phyloP scores from a whole-genome alignment of 768 basidiomycete species.

The Tremella yokohamensis region DNA sequence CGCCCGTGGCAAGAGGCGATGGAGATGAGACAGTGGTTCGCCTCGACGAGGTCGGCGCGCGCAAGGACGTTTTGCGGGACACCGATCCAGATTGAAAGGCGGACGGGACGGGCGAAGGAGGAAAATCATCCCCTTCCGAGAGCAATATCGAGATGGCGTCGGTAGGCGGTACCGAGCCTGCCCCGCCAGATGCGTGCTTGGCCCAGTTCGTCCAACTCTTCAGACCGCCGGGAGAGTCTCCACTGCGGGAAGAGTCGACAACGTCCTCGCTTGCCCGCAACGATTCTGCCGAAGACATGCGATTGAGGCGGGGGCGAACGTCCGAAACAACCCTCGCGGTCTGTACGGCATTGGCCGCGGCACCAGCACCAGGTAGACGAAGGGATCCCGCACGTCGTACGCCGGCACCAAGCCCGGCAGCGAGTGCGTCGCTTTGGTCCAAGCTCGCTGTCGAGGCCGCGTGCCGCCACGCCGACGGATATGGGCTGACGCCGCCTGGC shows the following conservation, averaged over 20 bases:
- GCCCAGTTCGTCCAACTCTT: slow-evolving; percentile 33
- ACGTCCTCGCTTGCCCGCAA: slow-evolving; percentile 29
- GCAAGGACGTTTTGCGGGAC: background rate
- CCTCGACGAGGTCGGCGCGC: background rate
- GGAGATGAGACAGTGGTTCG: background rate
- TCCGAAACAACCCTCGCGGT: background rate
- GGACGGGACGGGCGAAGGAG: background rate
- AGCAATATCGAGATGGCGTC: slow-evolving; percentile 18
- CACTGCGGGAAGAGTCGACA: slow-evolving; percentile 3
- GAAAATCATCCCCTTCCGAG: background rate
- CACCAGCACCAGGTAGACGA: slow-evolving; percentile 17
- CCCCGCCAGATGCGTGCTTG: slow-evolving; percentile 6
- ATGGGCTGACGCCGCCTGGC: slow-evolving; percentile 16
- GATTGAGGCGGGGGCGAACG: slow-evolving; percentile 18
- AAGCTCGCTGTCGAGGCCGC: background rate
- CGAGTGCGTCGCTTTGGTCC: no score
- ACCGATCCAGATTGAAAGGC: background rate
- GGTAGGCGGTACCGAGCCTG: background rate
- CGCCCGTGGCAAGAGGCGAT: slow-evolving; percentile 1
- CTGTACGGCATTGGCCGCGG: background rate
- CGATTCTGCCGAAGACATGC: slow-evolving; percentile 38
- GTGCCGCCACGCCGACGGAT: slow-evolving; percentile 31
- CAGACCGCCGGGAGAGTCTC: slow-evolving; percentile 24
- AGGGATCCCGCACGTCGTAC: slow-evolving; percentile 37
- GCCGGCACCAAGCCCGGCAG: slow-evolving; percentile 8